Evolutionary conservation across 352 stramenopile species (phyloP).

Genomic region (Pythium brachiatum): DNA sequence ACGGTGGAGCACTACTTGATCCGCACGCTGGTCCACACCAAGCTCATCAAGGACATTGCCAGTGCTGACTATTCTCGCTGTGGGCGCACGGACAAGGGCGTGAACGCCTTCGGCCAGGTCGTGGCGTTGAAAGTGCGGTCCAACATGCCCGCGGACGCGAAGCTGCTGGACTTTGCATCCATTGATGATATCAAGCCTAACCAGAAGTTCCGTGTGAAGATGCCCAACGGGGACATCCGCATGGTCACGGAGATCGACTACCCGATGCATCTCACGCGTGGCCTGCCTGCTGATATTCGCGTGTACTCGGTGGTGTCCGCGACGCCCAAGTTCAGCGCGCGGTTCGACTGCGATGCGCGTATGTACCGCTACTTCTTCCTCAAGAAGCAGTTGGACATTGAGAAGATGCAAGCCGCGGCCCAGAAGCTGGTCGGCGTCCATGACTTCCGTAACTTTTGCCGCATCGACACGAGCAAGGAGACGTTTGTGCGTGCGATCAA

Average conservation of each 20-base stretch:
- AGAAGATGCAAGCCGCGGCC: constrained; percentile 88
- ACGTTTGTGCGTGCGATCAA: constrained; percentile 91
- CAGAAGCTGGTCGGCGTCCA: constrained; percentile 91
- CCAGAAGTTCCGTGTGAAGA: constrained; percentile 58
- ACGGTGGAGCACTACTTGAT: constrained; percentile 94
- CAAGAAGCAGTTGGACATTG: constrained; percentile 60
- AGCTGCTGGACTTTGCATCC: constrained; percentile 53
- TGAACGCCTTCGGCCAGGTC: constrained; percentile 89
- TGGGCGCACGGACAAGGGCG: constrained; percentile 96
- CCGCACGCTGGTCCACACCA: constrained; percentile 89
- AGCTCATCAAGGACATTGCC: constrained; percentile 87
- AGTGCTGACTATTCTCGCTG: constrained; percentile 92
- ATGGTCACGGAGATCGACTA: constrained; percentile 94
- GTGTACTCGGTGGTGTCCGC: constrained; percentile 83
- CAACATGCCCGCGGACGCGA: constrained; percentile 60
- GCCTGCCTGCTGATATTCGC: constrained; percentile 90
- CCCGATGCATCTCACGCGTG: constrained; percentile 94
- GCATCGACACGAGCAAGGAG: constrained; percentile 97
- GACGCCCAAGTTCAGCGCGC: constrained; percentile 91
- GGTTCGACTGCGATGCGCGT: constrained; percentile 92
- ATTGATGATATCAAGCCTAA: constrained; percentile 71
- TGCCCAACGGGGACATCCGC: constrained; percentile 58
- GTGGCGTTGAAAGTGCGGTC: constrained; percentile 70
- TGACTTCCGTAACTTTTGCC: constrained; percentile 99
- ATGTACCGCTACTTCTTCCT: constrained; percentile 99